Evolutionary conservation across 192 early-diverging fungal species (phyloP).

Genomic region (Entomortierella beljakovae): DNA sequence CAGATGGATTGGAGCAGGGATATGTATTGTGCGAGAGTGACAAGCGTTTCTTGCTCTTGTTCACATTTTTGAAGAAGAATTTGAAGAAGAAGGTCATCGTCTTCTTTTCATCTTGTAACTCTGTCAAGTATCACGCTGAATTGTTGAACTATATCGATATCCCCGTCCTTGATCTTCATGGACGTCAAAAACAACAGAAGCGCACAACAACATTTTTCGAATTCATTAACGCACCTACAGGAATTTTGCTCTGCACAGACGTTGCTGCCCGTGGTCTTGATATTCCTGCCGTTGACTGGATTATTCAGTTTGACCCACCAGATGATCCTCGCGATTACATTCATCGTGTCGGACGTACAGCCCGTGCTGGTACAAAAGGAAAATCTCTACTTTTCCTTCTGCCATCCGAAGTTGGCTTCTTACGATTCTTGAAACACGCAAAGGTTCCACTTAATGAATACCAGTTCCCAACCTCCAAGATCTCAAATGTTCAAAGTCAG

Average conservation of each 20-base stretch:
- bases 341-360: conserved; percentile 96
- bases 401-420: conserved; percentile 93
- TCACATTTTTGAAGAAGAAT: conserved; percentile 98
- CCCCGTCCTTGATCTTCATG: conserved; percentile 97
- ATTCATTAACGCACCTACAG: conserved; percentile 94
- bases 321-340: conserved; percentile 99
- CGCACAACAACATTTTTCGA: conserved; percentile 99
- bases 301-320: conserved; percentile 99
- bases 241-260: conserved; percentile 96
- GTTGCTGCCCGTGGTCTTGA: conserved; percentile 98
- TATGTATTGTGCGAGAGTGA: conserved; percentile 96
- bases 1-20: conserved; percentile 96
- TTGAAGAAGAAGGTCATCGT: conserved; percentile 98
- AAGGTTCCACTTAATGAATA: conserved; percentile 99
- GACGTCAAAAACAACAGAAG: conserved; percentile 97
- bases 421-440: conserved; percentile 97
- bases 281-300: conserved; percentile 99
- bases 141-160: conserved; percentile 99
- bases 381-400: conserved; percentile 96
- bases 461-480: conserved; percentile 94
- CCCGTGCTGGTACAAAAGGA: conserved; percentile 90
- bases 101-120: conserved; percentile 97
- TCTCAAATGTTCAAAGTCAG: conserved; percentile 95
- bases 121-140: conserved; percentile 98
- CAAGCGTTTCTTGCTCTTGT: conserved; percentile 94